Evolutionary conservation across 805 yeast species (phyloP).

Genomic region (Candida ortonii): DNA sequence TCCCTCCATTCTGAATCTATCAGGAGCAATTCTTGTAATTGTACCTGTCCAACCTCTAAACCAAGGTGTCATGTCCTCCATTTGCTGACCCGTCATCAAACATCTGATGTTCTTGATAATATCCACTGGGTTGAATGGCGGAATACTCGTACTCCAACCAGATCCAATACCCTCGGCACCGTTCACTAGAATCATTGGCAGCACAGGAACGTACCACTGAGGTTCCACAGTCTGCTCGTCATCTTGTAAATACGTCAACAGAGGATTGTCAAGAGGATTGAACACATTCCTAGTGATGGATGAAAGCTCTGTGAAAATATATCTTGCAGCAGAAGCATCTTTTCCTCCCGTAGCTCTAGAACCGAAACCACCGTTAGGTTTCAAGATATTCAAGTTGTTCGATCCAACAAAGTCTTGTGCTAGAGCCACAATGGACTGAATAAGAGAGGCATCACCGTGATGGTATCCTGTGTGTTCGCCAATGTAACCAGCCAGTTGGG

Average conservation of each 20-base stretch:
- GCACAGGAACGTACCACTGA: slow-evolving; percentile 88
- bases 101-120: slow-evolving; percentile 70
- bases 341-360: slow-evolving; percentile 96
- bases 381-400: slow-evolving; percentile 77
- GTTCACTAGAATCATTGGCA: slow-evolving; percentile 92
- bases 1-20: slow-evolving; percentile 75
- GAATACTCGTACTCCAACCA: slow-evolving; percentile 96
- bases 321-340: slow-evolving; percentile 97
- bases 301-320: slow-evolving; percentile 82
- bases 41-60: slow-evolving; percentile 92
- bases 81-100: slow-evolving; percentile 68
- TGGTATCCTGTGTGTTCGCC: slow-evolving; percentile 90
- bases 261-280: slow-evolving; percentile 74
- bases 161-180: slow-evolving; percentile 99
- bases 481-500: slow-evolving; percentile 86
- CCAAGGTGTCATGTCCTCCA: slow-evolving; percentile 85
- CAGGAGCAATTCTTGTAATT: slow-evolving; percentile 60
- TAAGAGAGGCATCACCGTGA: slow-evolving; percentile 88
- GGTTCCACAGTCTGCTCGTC: slow-evolving; percentile 96
- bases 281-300: slow-evolving; percentile 75
- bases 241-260: slow-evolving; percentile 78
- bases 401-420: slow-evolving; percentile 96
- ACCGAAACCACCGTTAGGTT: slow-evolving; percentile 96
- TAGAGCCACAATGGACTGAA: slow-evolving; percentile 86
- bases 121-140: slow-evolving; percentile 85